Evolutionary conservation across 2,329 filamentous ascomycete species (phyloP), one percentile per base, ranked within the genome.

Genomic region (Botrytis elliptica): DNA sequence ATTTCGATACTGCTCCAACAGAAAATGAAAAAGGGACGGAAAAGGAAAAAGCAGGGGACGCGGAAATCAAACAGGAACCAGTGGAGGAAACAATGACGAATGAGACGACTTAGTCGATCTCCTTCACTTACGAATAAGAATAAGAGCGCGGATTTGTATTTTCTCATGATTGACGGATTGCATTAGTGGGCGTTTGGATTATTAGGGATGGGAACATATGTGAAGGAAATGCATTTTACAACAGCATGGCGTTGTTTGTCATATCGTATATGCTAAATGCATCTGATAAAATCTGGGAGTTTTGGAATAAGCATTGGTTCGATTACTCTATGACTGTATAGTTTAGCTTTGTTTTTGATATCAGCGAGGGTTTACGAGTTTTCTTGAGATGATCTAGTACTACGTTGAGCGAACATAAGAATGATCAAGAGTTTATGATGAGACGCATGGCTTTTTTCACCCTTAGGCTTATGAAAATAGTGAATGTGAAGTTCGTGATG

Each of bases 21-120:
- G 36, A 65, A 55, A 71, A 65, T 6, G 59, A 57, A n/a, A 57
- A 70, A 9, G 63, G 20, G 44, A 36, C 42, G 4, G 65, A 40
- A 20, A 67, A 55, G 14, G 22, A 29, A n/a, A 55, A 55, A 2
- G 46, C n/a, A 7, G 44, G 55, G 8, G 69, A 74, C 1, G 59
- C 75, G 20, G 55, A 74, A 20, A 71, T 80, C 16, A 79, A 80
- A 66, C 65, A 76, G 22, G 78, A 80, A 68, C 75, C 73, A 33
- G n/a, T 57, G 29, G 71, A 71, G 33, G 69, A 71, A 71, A 20
- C 57, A 16, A 52, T n/a, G 18, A 18, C 14, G 20, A 33, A 64
- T 29, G 59, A 64, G 69, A 71, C 69, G 42, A 36, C 20, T 9
- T 71, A 33, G 63, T 52, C 16, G 10, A 44, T 22, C 33, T 71